A percentile compares a stretch with the other conserved stretches of the same genome.
Conservation (phyloP, 1,139 yeast species). For the Diutina mesorugosa region DNA sequence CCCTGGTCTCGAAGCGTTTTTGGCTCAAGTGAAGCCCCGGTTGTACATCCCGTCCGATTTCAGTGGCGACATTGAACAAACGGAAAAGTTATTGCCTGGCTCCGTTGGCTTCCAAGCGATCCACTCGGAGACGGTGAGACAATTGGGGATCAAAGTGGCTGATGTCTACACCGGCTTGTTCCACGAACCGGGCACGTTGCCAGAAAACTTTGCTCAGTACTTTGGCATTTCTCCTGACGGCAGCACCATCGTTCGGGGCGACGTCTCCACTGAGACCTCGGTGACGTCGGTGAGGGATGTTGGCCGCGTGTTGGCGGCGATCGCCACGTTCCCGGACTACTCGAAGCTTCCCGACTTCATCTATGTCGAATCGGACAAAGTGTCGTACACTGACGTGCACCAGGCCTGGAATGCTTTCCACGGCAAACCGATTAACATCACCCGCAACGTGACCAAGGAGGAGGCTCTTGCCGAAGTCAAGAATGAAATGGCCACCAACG, state of each 20-base stretch:
- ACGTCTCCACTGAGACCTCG: conserved; percentile 17
- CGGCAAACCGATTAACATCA: conserved; percentile 20
- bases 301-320: conserved; percentile 30
- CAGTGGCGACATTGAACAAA: conserved; percentile 26
- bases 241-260: conserved; percentile 27
- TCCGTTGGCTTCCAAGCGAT: conserved; percentile 22
- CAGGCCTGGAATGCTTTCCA: conserved; percentile 27
- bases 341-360: conserved; percentile 31
- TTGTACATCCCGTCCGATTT: conserved; percentile 52
- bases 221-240: conserved; percentile 23
- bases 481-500: background rate
- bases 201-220: conserved; percentile 9
- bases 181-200: conserved; percentile 23
- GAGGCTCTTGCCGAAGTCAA: conserved; percentile 13
- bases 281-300: conserved; percentile 30
- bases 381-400: conserved; percentile 25
- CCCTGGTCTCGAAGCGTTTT: conserved; percentile 18
- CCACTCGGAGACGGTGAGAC: conserved; percentile 28
- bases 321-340: conserved; percentile 18
- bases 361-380: conserved; percentile 27
- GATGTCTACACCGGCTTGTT: conserved; percentile 34
- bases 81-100: conserved; percentile 16
- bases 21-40: conserved; percentile 30
- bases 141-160: conserved; percentile 37
- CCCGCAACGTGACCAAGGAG: conserved; percentile 11